A percentile compares a stretch with the other conserved stretches of the same genome.
Evolutionary conservation across 2,329 filamentous ascomycete species (phyloP).

Genomic region (Diaporthe eres): DNA sequence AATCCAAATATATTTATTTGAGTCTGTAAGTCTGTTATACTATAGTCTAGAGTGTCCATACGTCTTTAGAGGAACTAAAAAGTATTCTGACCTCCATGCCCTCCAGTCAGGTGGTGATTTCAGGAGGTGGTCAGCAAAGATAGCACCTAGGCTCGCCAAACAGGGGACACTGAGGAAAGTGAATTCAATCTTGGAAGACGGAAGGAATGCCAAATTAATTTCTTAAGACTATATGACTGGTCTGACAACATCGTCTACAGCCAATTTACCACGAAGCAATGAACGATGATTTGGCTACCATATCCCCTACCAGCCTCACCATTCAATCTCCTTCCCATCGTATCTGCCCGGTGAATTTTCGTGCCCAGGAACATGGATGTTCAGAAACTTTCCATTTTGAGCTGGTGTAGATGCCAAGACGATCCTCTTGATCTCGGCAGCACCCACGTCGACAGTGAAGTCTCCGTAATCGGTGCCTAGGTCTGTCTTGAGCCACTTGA

Average conservation of each 20-base stretch:
- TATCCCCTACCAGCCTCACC: neutral
- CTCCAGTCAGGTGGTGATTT: too few relatives aligned
- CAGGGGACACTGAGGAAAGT: too few relatives aligned
- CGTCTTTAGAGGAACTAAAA: too few relatives aligned
- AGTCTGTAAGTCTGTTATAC: too few relatives aligned
- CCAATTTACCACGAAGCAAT: neutral
- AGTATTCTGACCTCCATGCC: too few relatives aligned
- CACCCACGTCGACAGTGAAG: constrained; percentile 1
- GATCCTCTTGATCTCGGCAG: neutral
- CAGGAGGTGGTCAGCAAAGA: too few relatives aligned
- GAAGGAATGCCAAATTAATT: neutral
- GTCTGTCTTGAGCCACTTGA: constrained; percentile 19
- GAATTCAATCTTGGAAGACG: neutral
- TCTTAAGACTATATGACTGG: neutral
- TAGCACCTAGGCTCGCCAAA: too few relatives aligned
- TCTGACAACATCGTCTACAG: too few relatives aligned
- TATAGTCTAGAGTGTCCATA: too few relatives aligned
- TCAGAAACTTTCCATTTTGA: constrained; percentile 12
- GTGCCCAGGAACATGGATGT: neutral
- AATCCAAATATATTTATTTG: too few relatives aligned
- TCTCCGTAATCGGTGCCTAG: neutral
- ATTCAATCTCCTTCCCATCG: constrained; percentile 10
- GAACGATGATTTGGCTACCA: neutral
- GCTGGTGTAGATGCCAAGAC: neutral
- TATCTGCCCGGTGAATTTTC: neutral